These are phyloP conservation scores for Solanum paucissectum DNA, from an alignment of 257 asterid genomes.

Conservation along the genomic window DNA sequence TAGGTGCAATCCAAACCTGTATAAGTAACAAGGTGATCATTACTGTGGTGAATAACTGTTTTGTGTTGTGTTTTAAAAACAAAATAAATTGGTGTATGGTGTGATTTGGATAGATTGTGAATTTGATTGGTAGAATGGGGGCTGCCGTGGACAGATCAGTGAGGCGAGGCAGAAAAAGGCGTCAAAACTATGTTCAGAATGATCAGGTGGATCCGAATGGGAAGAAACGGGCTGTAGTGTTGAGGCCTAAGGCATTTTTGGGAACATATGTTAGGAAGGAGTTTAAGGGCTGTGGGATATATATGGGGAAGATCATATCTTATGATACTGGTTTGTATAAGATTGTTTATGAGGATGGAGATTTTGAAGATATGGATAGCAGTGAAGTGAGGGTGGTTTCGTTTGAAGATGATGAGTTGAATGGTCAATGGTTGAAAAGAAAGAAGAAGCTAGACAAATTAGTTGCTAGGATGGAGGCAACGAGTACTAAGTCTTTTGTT, in stretches of 20 bases:
- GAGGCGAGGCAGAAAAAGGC: slow-evolving; percentile 64
- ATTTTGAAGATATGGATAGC: slow-evolving; percentile 59
- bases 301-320: slow-evolving; percentile 47
- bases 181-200: slow-evolving; percentile 27
- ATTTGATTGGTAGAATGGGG: slow-evolving; percentile 28
- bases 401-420: slow-evolving; percentile 41
- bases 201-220: slow-evolving; percentile 28
- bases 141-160: slow-evolving; percentile 16
- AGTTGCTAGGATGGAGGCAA: slow-evolving; percentile 17
- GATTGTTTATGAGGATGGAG: slow-evolving; percentile 69
- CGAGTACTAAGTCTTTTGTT: background rate
- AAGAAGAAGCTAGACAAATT: slow-evolving; percentile 38
- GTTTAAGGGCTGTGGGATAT: slow-evolving; percentile 45
- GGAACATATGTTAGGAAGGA: slow-evolving; percentile 62
- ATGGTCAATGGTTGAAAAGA: slow-evolving; percentile 43
- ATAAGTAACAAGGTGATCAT: background rate
- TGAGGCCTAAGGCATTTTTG: slow-evolving; percentile 39
- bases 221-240: slow-evolving; percentile 26
- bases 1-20: background rate
- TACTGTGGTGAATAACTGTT: background rate
- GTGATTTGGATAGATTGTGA: slow-evolving; percentile 12
- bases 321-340: slow-evolving; percentile 55
- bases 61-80: background rate
- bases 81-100: background rate
- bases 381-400: slow-evolving; percentile 31